Conservation (phyloP, 257 asterid genomes). For the Leptodermis oblonga region DNA sequence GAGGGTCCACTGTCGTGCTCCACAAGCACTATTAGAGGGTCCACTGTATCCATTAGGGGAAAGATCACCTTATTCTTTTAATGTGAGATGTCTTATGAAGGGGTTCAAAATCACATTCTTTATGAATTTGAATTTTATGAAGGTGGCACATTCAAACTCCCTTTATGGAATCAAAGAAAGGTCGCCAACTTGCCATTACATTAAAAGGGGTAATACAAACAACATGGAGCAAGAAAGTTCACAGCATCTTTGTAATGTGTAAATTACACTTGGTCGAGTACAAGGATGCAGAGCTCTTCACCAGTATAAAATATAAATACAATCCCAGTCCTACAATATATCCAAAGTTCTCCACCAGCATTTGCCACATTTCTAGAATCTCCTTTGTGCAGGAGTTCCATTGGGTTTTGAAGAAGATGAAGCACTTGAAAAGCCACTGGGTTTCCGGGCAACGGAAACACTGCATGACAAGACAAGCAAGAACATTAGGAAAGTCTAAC, state of each 20-base stretch:
- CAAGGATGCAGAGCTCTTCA: neutral
- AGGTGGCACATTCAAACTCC: neutral
- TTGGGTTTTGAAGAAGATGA: conserved; percentile 25
- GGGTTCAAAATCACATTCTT: neutral
- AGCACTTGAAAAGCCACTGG: conserved; percentile 13
- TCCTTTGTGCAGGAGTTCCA: conserved; percentile 11
- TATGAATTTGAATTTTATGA: neutral
- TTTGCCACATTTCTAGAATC: conserved; percentile 6
- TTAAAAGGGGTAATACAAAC: neutral
- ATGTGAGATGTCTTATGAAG: too few species aligned
- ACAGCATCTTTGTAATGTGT: neutral
- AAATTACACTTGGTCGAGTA: neutral
- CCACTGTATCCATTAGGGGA: too few species aligned
- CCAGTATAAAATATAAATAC: neutral
- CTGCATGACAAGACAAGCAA: conserved; percentile 12
- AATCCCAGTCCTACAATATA: too few species aligned
- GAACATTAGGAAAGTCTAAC: neutral
- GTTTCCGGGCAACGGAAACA: conserved; percentile 17
- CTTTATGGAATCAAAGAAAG: neutral
- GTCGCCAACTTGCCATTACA: neutral
- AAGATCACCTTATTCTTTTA: too few species aligned
- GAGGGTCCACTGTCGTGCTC: too few species aligned
- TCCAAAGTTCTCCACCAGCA: neutral
- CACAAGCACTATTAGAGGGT: too few species aligned
- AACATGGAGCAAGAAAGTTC: neutral